Evolutionary conservation across 2,329 filamentous ascomycete genomes (phyloP).

Genomic region (Exophiala alcalophila): DNA sequence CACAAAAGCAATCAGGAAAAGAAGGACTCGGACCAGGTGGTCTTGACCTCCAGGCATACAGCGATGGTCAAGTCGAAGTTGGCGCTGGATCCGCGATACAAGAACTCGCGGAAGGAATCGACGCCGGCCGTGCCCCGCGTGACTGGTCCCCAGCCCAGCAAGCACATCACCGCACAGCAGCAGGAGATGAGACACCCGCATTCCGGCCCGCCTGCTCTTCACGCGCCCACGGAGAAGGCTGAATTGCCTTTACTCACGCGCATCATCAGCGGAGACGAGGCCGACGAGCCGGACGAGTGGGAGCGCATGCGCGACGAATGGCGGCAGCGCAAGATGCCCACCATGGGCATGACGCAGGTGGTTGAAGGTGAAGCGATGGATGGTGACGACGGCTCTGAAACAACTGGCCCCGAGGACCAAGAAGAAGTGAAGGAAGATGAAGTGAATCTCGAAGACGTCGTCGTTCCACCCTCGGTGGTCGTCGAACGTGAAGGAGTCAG

Average conservation of each 20-base stretch:
- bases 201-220: constrained; percentile 25
- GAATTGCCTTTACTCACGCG: constrained; percentile 22
- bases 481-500: constrained; percentile 9
- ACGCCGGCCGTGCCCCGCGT: not conserved
- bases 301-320: constrained; percentile 23
- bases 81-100: constrained; percentile 12
- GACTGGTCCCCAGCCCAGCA: constrained; percentile 9
- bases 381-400: constrained; percentile 6
- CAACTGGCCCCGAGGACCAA: constrained; percentile 8
- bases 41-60: constrained; percentile 15
- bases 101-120: constrained; percentile 3
- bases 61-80: constrained; percentile 18
- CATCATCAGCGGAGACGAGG: constrained; percentile 27
- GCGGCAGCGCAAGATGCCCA: constrained; percentile 14
- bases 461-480: constrained; percentile 3
- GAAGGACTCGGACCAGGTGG: constrained; percentile 13
- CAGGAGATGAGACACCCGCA: constrained; percentile 26
- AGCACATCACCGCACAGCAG: constrained; percentile 16
- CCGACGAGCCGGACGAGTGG: constrained; percentile 26
- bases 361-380: constrained; percentile 17
- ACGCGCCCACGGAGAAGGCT: constrained; percentile 6
- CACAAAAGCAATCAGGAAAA: constrained; percentile 17
- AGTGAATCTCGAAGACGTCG: not conserved
- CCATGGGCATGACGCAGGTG: constrained; percentile 15
- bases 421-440: too few species aligned